Evolutionary conservation across 768 basidiomycete genomes (phyloP).

Genomic region (Jaapia argillacea): DNA sequence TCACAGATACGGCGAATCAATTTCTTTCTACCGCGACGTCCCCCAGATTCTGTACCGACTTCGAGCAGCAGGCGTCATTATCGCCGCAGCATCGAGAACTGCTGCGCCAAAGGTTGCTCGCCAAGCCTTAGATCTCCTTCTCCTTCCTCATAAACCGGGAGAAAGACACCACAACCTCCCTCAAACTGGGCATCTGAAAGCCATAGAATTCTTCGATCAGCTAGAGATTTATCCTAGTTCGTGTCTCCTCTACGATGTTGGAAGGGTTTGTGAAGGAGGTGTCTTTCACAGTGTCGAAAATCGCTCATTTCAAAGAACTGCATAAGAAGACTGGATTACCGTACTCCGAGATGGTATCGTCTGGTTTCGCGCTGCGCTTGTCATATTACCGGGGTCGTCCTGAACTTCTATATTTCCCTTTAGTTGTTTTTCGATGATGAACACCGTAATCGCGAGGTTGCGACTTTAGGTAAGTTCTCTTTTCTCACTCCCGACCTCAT

Average conservation of each 20-base stretch:
- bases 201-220: slow-evolving; percentile 57
- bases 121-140: slow-evolving; percentile 58
- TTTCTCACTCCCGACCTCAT: slow-evolving; percentile 1
- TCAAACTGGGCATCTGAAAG: too few species aligned
- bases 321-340: slow-evolving; percentile 42
- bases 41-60: slow-evolving; percentile 59
- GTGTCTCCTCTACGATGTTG: slow-evolving; percentile 3
- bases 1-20: slow-evolving; percentile 37
- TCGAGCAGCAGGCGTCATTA: slow-evolving; percentile 33
- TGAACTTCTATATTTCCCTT: background rate
- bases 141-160: slow-evolving; percentile 31
- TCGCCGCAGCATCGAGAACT: slow-evolving; percentile 74
- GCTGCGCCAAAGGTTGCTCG: slow-evolving; percentile 59
- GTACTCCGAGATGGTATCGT: slow-evolving; percentile 39
- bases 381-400: background rate
- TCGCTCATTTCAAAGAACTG: slow-evolving; percentile 68
- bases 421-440: slow-evolving; percentile 47
- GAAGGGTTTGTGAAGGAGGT: background rate
- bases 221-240: slow-evolving; percentile 66
- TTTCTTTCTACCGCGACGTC: slow-evolving; percentile 73
- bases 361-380: background rate
- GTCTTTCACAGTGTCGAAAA: slow-evolving; percentile 56
- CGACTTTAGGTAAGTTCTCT: slow-evolving; percentile 29
- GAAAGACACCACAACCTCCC: slow-evolving; percentile 21
- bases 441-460: slow-evolving; percentile 32